Percentiles rank a stretch among this genome's conserved stretches.
Conservation (phyloP, 2,329 filamentous ascomycete genomes). For the Fusarium annulatum region DNA sequence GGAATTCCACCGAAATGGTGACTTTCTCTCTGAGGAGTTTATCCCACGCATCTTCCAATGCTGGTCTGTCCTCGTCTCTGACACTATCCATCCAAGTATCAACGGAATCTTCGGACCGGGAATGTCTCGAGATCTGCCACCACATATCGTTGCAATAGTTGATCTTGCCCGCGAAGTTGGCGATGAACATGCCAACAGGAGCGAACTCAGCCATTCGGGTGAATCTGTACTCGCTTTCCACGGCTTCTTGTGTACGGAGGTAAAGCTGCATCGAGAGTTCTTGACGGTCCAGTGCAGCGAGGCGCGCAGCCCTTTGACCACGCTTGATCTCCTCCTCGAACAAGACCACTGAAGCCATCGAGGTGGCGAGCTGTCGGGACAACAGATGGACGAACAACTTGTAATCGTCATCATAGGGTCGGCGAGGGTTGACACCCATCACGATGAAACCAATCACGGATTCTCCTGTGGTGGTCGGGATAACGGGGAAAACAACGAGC, state of each 20-base stretch:
- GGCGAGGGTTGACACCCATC: conserved; percentile 80
- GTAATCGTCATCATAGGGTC: conserved; percentile 85
- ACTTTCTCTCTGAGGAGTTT: conserved; percentile 70
- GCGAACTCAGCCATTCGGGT: conserved; percentile 87
- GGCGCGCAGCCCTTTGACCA: conserved; percentile 76
- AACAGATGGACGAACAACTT: conserved; percentile 80
- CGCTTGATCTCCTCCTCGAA: conserved; percentile 86
- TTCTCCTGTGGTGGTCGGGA: conserved; percentile 77
- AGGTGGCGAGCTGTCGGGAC: conserved; percentile 80
- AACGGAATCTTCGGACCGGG: conserved; percentile 66
- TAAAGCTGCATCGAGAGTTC: conserved; percentile 81
- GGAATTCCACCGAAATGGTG: conserved; percentile 77
- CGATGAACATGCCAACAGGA: conserved; percentile 87
- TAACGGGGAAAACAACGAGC: conserved; percentile 81
- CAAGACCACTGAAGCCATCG: conserved; percentile 81
- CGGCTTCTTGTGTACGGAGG: conserved; percentile 69
- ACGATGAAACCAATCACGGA: conserved; percentile 81
- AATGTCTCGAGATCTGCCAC: conserved; percentile 76
- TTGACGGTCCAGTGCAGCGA: conserved; percentile 81
- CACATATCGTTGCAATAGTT: conserved; percentile 86
- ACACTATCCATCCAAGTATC: conserved; percentile 80
- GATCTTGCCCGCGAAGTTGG: conserved; percentile 75
- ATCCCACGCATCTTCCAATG: conserved; percentile 70
- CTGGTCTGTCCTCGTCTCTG: conserved; percentile 70
- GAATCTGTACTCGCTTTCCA: conserved; percentile 80